Percentiles rank a stretch among this genome's conserved stretches.
Evolutionary conservation across 768 basidiomycete genomes (phyloP).

Genomic region (Auricularia sp.): DNA sequence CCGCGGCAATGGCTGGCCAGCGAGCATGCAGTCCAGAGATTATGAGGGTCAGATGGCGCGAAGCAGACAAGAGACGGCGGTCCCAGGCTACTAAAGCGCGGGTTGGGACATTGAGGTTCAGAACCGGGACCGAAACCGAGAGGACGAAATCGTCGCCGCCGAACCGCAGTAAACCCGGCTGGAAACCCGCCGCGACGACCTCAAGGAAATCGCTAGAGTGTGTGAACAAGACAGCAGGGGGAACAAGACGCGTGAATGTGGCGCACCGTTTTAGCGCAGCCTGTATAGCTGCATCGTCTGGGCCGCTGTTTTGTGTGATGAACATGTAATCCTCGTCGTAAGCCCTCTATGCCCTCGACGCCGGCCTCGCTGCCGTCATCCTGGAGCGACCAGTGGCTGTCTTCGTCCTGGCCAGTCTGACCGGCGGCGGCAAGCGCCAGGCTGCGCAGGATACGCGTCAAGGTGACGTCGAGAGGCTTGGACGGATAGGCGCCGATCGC

Average conservation of each 20-base stretch:
- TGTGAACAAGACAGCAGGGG: not conserved
- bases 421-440: conserved; percentile 15
- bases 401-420: conserved; percentile 10
- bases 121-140: conserved; percentile 47
- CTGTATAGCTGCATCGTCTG: conserved; percentile 19
- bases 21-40: conserved; percentile 44
- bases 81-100: conserved; percentile 72
- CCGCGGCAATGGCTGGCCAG: conserved; percentile 42
- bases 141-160: conserved; percentile 43
- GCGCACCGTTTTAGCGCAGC: conserved; percentile 16
- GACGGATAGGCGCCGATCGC: conserved; percentile 34
- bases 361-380: conserved; percentile 21
- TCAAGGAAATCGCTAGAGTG: conserved; percentile 46
- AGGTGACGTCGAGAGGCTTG: conserved; percentile 34
- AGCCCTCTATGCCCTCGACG: conserved; percentile 28
- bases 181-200: conserved; percentile 44
- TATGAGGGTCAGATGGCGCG: conserved; percentile 54
- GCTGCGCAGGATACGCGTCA: conserved; percentile 33
- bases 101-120: conserved; percentile 45
- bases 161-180: conserved; percentile 48
- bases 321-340: conserved; percentile 31
- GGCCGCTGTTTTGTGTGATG: conserved; percentile 16
- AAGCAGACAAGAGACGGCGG: conserved; percentile 44
- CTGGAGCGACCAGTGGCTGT: conserved; percentile 3
- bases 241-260: not conserved